Conservation (phyloP, 306 rosid species). For the Rubus idaeus region DNA sequence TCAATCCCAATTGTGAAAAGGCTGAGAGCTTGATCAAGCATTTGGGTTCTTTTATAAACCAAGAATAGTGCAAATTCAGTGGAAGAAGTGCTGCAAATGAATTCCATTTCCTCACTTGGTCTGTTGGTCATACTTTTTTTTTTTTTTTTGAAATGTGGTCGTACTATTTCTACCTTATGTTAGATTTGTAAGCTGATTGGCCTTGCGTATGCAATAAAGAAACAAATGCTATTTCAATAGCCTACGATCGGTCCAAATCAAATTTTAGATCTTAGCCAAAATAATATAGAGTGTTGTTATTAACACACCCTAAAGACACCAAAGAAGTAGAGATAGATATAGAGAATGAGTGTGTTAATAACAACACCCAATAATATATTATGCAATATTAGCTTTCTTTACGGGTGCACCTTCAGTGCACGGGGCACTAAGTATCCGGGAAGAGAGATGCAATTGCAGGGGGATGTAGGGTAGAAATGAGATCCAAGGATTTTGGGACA, state of each 20-base stretch:
- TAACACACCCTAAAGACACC: too few relatives aligned
- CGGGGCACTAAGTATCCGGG: too few relatives aligned
- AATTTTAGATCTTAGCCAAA: neutral
- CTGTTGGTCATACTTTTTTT: neutral
- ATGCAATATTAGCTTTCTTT: neutral
- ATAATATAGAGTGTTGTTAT: too few relatives aligned
- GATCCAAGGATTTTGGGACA: too few relatives aligned
- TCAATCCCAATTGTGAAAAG: slow-evolving; percentile 47
- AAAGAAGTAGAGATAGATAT: too few relatives aligned
- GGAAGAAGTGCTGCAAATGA: neutral
- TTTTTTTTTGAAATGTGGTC: neutral
- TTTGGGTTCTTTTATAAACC: slow-evolving; percentile 46
- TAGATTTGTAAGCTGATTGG: neutral
- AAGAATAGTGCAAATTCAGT: neutral
- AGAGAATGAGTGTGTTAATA: too few relatives aligned
- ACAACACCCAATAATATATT: neutral
- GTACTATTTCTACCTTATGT: neutral
- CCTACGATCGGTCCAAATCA: neutral
- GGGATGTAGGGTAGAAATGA: too few relatives aligned
- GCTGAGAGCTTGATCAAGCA: slow-evolving; percentile 53
- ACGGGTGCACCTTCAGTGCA: too few relatives aligned
- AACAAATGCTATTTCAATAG: neutral
- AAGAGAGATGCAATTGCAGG: too few relatives aligned
- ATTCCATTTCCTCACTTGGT: neutral
- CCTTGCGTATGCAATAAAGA: neutral